Conservation (phyloP, 306 rosid genomes). For the Glycine latifolia region DNA sequence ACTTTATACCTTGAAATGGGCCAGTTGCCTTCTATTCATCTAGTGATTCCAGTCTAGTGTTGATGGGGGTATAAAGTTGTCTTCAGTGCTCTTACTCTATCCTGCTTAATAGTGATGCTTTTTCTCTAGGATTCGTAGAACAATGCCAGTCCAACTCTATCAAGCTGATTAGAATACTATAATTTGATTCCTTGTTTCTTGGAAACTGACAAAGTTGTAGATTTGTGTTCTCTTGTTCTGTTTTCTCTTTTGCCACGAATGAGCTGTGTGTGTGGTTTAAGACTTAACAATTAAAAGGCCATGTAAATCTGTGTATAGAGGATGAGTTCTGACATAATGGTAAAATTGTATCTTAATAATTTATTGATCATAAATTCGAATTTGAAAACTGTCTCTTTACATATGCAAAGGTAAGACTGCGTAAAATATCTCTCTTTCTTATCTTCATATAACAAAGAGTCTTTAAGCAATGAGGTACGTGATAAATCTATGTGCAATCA, state of each 20-base stretch:
- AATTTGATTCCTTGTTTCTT: slow-evolving; percentile 2
- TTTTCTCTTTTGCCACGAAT: background rate
- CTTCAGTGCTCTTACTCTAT: background rate
- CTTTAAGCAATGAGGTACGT: too few relatives aligned
- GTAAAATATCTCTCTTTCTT: too few relatives aligned
- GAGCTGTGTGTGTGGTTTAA: background rate
- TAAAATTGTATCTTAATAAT: too few relatives aligned
- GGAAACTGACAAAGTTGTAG: background rate
- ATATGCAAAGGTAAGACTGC: too few relatives aligned
- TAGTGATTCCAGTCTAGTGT: background rate
- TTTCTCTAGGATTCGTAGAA: background rate
- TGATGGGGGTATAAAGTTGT: slow-evolving; percentile 10
- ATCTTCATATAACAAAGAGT: too few relatives aligned
- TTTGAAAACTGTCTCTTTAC: too few relatives aligned
- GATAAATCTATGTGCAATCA: too few relatives aligned
- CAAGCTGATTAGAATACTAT: slow-evolving; percentile 17
- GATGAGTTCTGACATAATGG: too few relatives aligned
- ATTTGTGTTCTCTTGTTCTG: background rate
- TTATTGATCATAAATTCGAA: too few relatives aligned
- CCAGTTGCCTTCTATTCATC: slow-evolving; percentile 9
- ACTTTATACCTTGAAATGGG: background rate
- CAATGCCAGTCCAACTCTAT: slow-evolving; percentile 10
- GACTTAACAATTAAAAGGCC: background rate
- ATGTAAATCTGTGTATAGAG: background rate
- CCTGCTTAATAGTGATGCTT: background rate